Base-by-base conservation (phyloP, 73 alveolate species). In the Symbiodinium natans region DNA sequence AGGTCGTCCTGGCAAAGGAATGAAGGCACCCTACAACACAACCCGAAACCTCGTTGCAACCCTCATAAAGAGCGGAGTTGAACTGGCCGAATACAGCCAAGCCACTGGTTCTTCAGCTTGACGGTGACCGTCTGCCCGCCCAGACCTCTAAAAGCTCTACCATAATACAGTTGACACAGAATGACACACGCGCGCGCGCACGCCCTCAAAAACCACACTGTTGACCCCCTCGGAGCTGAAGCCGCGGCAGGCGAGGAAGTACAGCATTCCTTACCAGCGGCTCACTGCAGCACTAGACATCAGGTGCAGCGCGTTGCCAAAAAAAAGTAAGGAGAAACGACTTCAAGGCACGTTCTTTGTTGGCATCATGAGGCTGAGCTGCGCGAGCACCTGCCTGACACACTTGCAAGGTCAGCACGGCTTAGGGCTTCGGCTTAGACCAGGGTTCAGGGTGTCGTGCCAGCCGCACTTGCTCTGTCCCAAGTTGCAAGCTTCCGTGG, bases 381-480 rank as follows among this genome's bases (percentile, higher is more conserved):
- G 59, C 31, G 80, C 80, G 80, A 29, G 80, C 80, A 29, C 80
- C 80, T 27, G 80, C 80, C 80, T 63, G 80, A n/a, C 71, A n/a
- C n/a, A n/a, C n/a, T n/a, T 46, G 6, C 13, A 46, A 46, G 59
- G 59, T 46, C 59, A 6, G 59, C 21, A 46, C 59, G 59, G 59
- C 59, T 13, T 13, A 46, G 21, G 13, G 59, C 59, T 46, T 46
- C 6, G 59, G 59, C 13, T 46, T 46, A 46, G 59, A 9, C 13
- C 13, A 46, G 59, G 59, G 59, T 46, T 46, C 59, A 46, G 13
- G 59, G 59, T 46, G 59, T n/a, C n/a, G n/a, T n/a, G n/a, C n/a
- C n/a, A n/a, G n/a, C n/a, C n/a, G n/a, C n/a, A n/a, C n/a, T n/a
- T n/a, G n/a, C n/a, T n/a, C n/a, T n/a, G n/a, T n/a, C n/a, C n/a